phyloP scores from a whole-genome alignment of 2,329 filamentous ascomycete species.

The Nothopassalora personata region DNA sequence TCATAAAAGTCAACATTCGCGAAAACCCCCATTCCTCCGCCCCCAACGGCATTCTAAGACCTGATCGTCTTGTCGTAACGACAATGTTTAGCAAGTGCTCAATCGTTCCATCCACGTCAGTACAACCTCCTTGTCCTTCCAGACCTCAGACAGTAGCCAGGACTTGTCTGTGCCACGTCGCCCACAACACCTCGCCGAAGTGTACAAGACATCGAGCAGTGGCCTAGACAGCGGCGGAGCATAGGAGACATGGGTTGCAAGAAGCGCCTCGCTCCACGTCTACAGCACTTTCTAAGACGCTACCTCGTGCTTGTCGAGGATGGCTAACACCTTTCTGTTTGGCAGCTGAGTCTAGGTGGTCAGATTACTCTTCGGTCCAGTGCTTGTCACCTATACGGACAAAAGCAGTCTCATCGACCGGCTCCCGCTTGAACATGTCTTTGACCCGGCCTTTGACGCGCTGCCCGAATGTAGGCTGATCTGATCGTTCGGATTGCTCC shows the following conservation, averaged over 20 bases:
- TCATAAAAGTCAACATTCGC: background rate
- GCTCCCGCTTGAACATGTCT: conserved; percentile 25
- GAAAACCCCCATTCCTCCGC: background rate
- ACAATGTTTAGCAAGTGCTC: background rate
- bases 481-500: background rate
- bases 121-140: background rate
- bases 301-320: too few relatives aligned
- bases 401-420: conserved; percentile 22
- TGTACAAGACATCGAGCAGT: too few relatives aligned
- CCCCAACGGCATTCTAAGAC: background rate
- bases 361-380: conserved; percentile 27
- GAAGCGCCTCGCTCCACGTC: too few relatives aligned
- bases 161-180: too few relatives aligned
- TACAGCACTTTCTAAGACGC: too few relatives aligned
- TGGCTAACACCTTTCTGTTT: too few relatives aligned
- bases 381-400: conserved; percentile 27
- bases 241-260: too few relatives aligned
- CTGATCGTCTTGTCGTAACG: too few relatives aligned
- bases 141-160: background rate
- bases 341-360: too few relatives aligned
- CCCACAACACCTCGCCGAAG: too few relatives aligned
- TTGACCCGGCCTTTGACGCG: conserved; percentile 23
- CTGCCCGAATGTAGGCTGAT: conserved; percentile 10
- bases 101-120: background rate
- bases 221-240: too few relatives aligned